Conservation (phyloP, 345 rosid genomes). For the Gossypium herbaceum region DNA sequence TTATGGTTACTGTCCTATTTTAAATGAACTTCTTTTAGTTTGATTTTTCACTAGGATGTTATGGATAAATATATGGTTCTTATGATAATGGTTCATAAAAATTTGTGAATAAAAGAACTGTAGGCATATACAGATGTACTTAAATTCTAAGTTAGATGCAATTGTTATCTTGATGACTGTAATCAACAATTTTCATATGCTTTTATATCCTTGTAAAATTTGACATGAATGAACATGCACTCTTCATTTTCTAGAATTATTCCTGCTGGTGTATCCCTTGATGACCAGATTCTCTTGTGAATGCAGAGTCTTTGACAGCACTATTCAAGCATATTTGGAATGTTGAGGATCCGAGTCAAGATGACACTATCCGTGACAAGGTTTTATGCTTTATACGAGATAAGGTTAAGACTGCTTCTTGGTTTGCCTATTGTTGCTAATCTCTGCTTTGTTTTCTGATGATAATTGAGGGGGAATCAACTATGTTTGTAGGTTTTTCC, state of each 20-base stretch:
- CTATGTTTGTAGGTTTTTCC: conserved; percentile 70
- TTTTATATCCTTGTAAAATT: not conserved
- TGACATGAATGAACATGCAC: not conserved
- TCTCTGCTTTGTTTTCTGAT: not conserved
- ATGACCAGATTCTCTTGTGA: conserved; percentile 16
- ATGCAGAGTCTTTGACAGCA: conserved; percentile 77
- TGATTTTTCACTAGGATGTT: not conserved
- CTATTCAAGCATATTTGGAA: conserved; percentile 77
- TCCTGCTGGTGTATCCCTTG: not conserved
- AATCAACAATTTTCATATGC: not conserved
- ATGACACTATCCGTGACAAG: conserved; percentile 76
- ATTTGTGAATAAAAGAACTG: not conserved
- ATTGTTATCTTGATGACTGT: not conserved
- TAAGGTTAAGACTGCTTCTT: conserved; percentile 48
- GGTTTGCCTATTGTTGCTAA: not conserved
- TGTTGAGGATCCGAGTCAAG: conserved; percentile 67
- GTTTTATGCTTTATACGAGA: conserved; percentile 81
- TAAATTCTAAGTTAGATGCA: not conserved
- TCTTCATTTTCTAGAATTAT: not conserved
- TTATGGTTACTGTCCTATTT: not conserved
- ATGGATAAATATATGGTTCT: not conserved
- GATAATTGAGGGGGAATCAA: conserved; percentile 9
- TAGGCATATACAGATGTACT: not conserved
- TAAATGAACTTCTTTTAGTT: not conserved
- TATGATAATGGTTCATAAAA: not conserved